These are phyloP conservation scores for Stenogyne calaminthoides DNA, from an alignment of 305 asterid genomes.

Conservation along the genomic window DNA sequence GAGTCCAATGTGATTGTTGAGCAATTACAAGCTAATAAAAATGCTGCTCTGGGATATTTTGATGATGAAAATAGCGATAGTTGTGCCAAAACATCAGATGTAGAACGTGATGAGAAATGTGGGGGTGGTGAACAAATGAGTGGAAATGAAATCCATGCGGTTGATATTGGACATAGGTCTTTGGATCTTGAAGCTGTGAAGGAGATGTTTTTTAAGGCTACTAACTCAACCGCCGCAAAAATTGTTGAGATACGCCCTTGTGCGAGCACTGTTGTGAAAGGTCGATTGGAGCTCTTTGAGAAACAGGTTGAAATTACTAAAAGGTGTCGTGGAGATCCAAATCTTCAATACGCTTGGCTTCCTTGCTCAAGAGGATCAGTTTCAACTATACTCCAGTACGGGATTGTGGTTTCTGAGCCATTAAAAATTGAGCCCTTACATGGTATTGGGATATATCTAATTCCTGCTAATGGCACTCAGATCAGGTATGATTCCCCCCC, in stretches of 20 bases:
- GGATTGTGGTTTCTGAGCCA: conserved; percentile 56
- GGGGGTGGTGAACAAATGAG: conserved; percentile 35
- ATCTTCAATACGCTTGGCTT: conserved; percentile 88
- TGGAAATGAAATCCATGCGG: conserved; percentile 29
- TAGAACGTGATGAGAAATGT: conserved; percentile 37
- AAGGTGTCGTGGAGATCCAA: conserved; percentile 78
- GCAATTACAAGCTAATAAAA: conserved; percentile 42
- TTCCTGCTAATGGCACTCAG: conserved; percentile 74
- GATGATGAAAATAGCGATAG: conserved; percentile 45
- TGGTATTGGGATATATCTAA: conserved; percentile 73
- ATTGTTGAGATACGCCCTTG: conserved; percentile 53
- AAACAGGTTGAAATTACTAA: conserved; percentile 78
- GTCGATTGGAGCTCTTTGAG: conserved; percentile 73
- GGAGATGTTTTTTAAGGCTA: conserved; percentile 56
- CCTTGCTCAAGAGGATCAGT: conserved; percentile 67
- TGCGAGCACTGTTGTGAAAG: conserved; percentile 44
- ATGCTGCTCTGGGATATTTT: conserved; percentile 38
- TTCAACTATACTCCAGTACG: conserved; percentile 60
- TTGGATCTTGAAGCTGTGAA: conserved; percentile 47
- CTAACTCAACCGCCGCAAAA: conserved; percentile 44
- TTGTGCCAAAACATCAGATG: conserved; percentile 32
- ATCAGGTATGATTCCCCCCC: conserved; percentile 63
- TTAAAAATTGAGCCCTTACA: conserved; percentile 41
- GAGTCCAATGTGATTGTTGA: conserved; percentile 64
- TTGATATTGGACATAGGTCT: conserved; percentile 30